Base-by-base conservation (phyloP, 176 grass and related monocot genomes). In the Oryza australiensis region DNA sequence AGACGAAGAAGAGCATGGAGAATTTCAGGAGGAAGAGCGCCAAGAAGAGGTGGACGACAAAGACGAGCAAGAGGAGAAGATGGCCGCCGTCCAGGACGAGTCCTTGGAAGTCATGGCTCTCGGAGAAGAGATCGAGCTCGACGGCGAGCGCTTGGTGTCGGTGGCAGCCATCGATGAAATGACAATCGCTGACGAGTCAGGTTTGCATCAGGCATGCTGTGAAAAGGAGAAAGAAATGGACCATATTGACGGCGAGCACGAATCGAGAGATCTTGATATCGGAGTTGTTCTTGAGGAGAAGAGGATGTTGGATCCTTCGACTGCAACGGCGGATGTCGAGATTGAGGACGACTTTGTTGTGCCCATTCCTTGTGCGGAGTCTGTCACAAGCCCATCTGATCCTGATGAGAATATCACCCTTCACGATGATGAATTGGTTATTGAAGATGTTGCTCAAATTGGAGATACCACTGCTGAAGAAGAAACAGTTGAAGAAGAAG, bases 201-300 rank as follows among this genome's bases (percentile, higher is more conserved):
- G 53, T 91, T 13, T 83, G 53, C 75, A 68, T 72, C 51, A 64
- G 16, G 64, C 73, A 29, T 41, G 10, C 28, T 37, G 71, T 32
- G 80, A 86, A 76, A 73, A 69, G 51, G 48, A 28, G 4, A 40
- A 40, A 12, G 83, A 26, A 18, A 46, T 60, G 66, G 0, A 60
- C 27, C 66, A 2, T 18, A 5, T 1, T 13, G 78, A 68, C 35
- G 41, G 29, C 14, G 78, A 76, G 40, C 74, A 23, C 32, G 85
- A 88, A 27, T 4, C 15, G 22, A 68, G 60, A 24, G 89, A 68
- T 78, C 76, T 88, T 40, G 87, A 88, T 33, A 77, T 75, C 33
- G 71, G 68, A 84, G 83, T 76, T 48, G 68, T 85, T 77, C 74
- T 85, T 69, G 83, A 91, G 83, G 90, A 90, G 76, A 89, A 94